A percentile compares a stretch with the other conserved stretches of the same genome.
These are phyloP conservation scores for Saccharomyces kudriavzevii DNA, from an alignment of 805 yeast genomes.

Conservation along the genomic window DNA sequence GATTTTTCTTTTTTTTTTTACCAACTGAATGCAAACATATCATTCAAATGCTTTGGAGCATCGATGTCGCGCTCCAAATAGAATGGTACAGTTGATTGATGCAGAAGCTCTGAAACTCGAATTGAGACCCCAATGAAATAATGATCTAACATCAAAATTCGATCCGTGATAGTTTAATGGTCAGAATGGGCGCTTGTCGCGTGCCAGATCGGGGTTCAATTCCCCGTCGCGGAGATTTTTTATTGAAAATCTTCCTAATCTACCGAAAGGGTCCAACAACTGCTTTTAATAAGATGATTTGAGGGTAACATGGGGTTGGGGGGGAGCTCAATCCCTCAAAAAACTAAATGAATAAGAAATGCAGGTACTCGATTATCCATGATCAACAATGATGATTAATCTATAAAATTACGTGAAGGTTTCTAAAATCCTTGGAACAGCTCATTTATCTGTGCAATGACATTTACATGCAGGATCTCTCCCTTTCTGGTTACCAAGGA, in stretches of 20 bases:
- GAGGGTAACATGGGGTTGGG: no score
- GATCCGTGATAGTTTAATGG: constrained; percentile 14
- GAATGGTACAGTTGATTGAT: no score
- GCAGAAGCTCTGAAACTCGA: no score
- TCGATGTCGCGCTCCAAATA: no score
- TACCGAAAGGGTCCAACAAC: no score
- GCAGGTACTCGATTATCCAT: background rate
- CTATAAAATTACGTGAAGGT: background rate
- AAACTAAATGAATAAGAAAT: background rate
- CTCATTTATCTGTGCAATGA: constrained; percentile 32
- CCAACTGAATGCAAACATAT: no score
- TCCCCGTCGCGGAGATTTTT: constrained; percentile 14
- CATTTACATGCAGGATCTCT: constrained; percentile 35
- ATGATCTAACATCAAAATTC: no score
- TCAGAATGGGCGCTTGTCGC: constrained; percentile 15
- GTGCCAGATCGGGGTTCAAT: constrained; percentile 15
- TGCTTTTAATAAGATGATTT: no score
- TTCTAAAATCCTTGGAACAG: constrained; percentile 27
- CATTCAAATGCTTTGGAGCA: no score
- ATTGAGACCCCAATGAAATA: no score
- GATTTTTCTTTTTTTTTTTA: no score
- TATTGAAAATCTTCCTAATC: no score
- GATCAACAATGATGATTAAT: background rate
- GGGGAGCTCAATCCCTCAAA: background rate
- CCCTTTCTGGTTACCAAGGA: constrained; percentile 47